A percentile compares a stretch with the other conserved stretches of the same genome.
Conservation (phyloP, 2,329 filamentous ascomycete genomes). For the Clonostachys sp. region DNA sequence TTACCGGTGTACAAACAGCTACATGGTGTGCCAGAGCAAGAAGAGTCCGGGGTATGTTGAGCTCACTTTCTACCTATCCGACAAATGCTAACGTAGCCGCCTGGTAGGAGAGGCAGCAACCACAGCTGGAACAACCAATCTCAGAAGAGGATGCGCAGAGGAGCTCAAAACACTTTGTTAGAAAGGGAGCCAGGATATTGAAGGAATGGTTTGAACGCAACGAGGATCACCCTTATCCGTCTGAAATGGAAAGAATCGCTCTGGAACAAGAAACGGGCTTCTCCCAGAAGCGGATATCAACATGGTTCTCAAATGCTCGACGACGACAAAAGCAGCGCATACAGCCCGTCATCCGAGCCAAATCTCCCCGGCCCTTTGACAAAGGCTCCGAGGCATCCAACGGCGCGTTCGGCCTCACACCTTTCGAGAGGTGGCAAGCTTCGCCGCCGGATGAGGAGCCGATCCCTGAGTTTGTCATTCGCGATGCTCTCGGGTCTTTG, state of each 20-base stretch:
- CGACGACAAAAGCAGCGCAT: constrained; percentile 26
- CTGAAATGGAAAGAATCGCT: constrained; percentile 34
- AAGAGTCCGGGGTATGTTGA: neutral
- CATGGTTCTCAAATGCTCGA: constrained; percentile 47
- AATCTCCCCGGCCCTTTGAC: too few relatives aligned
- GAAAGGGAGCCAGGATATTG: too few relatives aligned
- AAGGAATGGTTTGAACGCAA: constrained; percentile 40
- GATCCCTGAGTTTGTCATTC: too few relatives aligned
- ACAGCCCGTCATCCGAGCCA: too few relatives aligned
- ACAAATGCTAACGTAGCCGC: constrained; percentile 1
- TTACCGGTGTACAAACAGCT: constrained; percentile 41
- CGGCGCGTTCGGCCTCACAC: too few relatives aligned
- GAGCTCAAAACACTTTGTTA: too few relatives aligned
- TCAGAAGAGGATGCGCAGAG: too few relatives aligned
- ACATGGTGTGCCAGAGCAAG: constrained; percentile 39
- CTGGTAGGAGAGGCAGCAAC: neutral
- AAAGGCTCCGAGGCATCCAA: too few relatives aligned
- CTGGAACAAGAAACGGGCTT: constrained; percentile 37
- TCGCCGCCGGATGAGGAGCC: constrained; percentile 2
- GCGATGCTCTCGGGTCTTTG: too few relatives aligned
- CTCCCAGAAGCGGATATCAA: constrained; percentile 36
- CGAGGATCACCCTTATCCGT: constrained; percentile 41
- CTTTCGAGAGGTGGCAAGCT: constrained; percentile 1
- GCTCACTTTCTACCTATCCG: neutral
- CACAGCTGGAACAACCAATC: too few relatives aligned